Percentiles rank a stretch among this genome's conserved stretches.
These are phyloP conservation scores for Yarrowia osloensis DNA, from an alignment of 805 yeast species.

Conservation along the genomic window DNA sequence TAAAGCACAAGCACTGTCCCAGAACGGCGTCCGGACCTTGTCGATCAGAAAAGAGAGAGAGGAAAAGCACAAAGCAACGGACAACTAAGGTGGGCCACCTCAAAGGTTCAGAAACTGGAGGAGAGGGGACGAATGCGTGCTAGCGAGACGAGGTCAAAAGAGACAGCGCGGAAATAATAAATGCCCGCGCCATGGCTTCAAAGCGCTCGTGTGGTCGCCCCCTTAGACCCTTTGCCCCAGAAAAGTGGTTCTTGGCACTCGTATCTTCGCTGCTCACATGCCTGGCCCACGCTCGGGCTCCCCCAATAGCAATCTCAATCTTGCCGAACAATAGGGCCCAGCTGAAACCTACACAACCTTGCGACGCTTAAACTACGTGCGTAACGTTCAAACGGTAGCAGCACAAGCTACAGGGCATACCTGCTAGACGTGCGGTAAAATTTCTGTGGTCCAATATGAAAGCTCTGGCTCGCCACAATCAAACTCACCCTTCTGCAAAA, in stretches of 20 bases:
- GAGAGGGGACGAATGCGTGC: not conserved
- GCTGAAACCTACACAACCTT: constrained; percentile 7
- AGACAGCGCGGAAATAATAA: not conserved
- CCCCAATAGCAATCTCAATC: constrained; percentile 23
- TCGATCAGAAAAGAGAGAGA: constrained; percentile 1
- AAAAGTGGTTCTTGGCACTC: constrained; percentile 13
- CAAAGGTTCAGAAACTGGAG: not conserved
- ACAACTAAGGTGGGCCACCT: not conserved
- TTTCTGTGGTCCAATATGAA: not conserved
- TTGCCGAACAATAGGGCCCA: constrained; percentile 20
- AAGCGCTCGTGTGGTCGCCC: not conserved
- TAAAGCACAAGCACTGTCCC: not conserved
- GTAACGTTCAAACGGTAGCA: constrained; percentile 21
- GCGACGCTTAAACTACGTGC: constrained; percentile 3
- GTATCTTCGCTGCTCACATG: constrained; percentile 17
- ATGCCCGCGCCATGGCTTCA: not conserved
- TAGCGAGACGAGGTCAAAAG: not conserved
- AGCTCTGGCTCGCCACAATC: not conserved
- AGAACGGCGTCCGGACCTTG: constrained; percentile 12
- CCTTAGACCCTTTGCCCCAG: not conserved
- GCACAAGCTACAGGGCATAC: not conserved
- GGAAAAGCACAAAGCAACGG: not conserved
- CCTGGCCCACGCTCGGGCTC: not conserved
- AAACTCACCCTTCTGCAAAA: constrained; percentile 4
- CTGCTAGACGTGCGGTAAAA: constrained; percentile 11